These are phyloP conservation scores for Cystoisospora suis DNA, from an alignment of 169 alveolate species.

Conservation along the genomic window DNA sequence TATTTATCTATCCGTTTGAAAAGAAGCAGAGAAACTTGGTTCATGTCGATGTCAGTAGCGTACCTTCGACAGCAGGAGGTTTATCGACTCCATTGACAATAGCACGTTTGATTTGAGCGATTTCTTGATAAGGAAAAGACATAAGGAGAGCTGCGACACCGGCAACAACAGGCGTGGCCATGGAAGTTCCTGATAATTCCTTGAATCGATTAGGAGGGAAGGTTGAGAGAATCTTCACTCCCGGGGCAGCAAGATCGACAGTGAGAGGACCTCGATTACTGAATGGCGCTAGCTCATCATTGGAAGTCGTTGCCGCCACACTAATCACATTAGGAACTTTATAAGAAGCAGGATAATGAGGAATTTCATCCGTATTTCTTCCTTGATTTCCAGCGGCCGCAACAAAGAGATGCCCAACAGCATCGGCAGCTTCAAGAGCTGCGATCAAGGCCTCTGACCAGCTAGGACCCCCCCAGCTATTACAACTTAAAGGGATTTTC, in stretches of 20 bases:
- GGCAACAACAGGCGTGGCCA: constrained; percentile 76
- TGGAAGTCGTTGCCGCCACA: constrained; percentile 69
- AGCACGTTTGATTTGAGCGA: not conserved
- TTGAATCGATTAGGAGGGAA: constrained; percentile 49
- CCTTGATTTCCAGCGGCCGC: constrained; percentile 79
- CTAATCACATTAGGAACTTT: constrained; percentile 56
- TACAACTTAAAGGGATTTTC: constrained; percentile 71
- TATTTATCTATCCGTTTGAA: not conserved
- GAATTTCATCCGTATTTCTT: constrained; percentile 70
- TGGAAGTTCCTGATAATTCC: constrained; percentile 73
- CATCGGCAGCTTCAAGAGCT: constrained; percentile 73
- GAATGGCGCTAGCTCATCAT: constrained; percentile 70
- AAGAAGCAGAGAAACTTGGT: not conserved
- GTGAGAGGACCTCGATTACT: constrained; percentile 70
- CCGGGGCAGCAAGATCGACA: constrained; percentile 78
- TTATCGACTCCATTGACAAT: constrained; percentile 30
- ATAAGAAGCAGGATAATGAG: constrained; percentile 71
- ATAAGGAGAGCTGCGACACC: constrained; percentile 62
- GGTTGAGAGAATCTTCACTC: constrained; percentile 71
- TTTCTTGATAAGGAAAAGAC: not conserved
- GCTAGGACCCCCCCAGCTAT: constrained; percentile 77
- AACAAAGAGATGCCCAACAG: constrained; percentile 70
- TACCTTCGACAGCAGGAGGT: constrained; percentile 1
- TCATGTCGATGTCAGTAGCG: not conserved
- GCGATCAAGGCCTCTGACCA: constrained; percentile 62